Base-by-base conservation (phyloP, 2,329 filamentous ascomycete species). In the Ploettnerulaceae sp. region DNA sequence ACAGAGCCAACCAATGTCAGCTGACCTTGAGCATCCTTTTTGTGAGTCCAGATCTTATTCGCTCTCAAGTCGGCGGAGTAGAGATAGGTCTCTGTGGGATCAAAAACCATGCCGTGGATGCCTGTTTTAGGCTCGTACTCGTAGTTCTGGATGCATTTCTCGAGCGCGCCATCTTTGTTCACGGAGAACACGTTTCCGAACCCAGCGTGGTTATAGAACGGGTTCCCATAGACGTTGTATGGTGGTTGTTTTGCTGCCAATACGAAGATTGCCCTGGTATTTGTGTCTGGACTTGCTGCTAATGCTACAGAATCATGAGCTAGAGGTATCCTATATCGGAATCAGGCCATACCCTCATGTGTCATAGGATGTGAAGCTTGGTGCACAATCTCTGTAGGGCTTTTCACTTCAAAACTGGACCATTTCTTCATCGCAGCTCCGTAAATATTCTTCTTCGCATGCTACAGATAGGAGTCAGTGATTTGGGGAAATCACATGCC, bases 341-440 rank as follows among this genome's bases (percentile, higher is more conserved):
- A 38, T 25, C 7, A 46, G 70, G 2, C 26, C 79, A 45, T 74
- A 89, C 85, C 78, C 63, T 94, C 77, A 57, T 86, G 84, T 34
- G 79, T 81, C 66, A 95, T 84, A 2, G 84, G 76, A 66, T 89
- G 81, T 11, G 88, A 88, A 34, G 74, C 74, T 64, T 84, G 77
- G 57, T 93, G 88, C 36, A 80, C 69, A 55, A 95, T 93, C 39
- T 88, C 79, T 2, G 79, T 82, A 2, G 88, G 85, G 57, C 78
- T 83, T 59, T 82, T 78, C 60, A 94, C 84, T 35, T 81, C 72
- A 66, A 87, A 91, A 64, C 84, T 89, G 39, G 84, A 84, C 87
- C 88, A 95, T 66, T 89, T 91, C 74, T 95, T 95, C 87, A 93
- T 93, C 51, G 87, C 86, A 3, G 89, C 83, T 60, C 89, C 89